Percentiles rank a stretch among this genome's conserved stretches.
phyloP scores from a whole-genome alignment of 495 filamentous ascomycete species.

The Friedmanniomyces endolithicus region DNA sequence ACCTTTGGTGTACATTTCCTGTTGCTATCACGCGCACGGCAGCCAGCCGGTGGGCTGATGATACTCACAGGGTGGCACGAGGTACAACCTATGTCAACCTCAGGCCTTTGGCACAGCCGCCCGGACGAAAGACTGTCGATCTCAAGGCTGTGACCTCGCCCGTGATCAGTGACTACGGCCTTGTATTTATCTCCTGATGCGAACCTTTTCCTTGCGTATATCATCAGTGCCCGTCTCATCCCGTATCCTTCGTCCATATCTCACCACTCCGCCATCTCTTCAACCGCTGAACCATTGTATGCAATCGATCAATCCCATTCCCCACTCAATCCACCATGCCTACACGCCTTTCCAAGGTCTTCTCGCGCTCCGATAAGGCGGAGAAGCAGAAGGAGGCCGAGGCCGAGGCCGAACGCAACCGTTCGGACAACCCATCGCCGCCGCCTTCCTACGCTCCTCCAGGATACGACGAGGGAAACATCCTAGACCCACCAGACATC shows the following conservation, averaged over 20 bases:
- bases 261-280: not conserved
- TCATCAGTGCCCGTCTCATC: too few species aligned
- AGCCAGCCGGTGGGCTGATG: not conserved
- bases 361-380: not conserved
- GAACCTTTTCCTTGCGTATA: too few species aligned
- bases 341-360: slow-evolving; percentile 4
- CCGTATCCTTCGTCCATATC: not conserved
- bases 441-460: slow-evolving; percentile 7
- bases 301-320: too few species aligned
- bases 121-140: not conserved
- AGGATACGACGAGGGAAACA: slow-evolving; percentile 8
- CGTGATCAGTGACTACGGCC: too few species aligned
- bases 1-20: not conserved
- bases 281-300: not conserved
- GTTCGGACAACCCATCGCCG: not conserved
- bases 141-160: not conserved
- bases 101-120: not conserved
- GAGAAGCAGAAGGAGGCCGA: slow-evolving; percentile 66
- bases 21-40: not conserved
- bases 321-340: not conserved
- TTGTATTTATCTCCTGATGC: too few species aligned
- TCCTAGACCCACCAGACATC: slow-evolving; percentile 9
- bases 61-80: not conserved
- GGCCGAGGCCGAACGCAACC: slow-evolving; percentile 33
- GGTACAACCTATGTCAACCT: not conserved